These are phyloP conservation scores for Dryas drummondii DNA, from an alignment of 306 rosid genomes.

Conservation along the genomic window DNA sequence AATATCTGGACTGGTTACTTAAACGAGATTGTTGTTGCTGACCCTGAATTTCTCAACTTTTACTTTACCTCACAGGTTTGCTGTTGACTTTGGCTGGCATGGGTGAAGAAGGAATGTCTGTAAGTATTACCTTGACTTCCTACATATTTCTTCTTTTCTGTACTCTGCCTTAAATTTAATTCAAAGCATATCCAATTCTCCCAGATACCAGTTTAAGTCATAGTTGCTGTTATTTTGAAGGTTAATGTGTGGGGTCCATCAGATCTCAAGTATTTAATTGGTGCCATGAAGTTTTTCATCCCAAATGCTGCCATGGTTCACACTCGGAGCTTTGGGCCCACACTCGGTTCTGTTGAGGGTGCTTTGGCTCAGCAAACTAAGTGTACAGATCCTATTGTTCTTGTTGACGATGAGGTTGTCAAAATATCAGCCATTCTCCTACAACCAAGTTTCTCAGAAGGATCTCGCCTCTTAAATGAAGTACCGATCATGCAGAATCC, in stretches of 20 bases:
- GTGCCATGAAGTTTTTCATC: slow-evolving; percentile 84
- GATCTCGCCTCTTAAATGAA: slow-evolving; percentile 21
- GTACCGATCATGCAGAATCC: slow-evolving; percentile 9
- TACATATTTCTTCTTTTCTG: background rate
- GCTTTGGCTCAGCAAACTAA: slow-evolving; percentile 30
- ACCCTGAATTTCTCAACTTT: slow-evolving; percentile 24
- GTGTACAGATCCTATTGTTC: slow-evolving; percentile 61
- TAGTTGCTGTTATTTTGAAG: slow-evolving; percentile 42
- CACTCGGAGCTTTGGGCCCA: slow-evolving; percentile 82
- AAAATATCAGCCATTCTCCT: slow-evolving; percentile 79
- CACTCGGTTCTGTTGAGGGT: slow-evolving; percentile 29
- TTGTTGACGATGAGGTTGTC: slow-evolving; percentile 77
- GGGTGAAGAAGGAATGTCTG: slow-evolving; percentile 89
- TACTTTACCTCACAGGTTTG: slow-evolving; percentile 56
- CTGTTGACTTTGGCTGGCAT: slow-evolving; percentile 92
- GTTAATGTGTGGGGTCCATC: slow-evolving; percentile 90
- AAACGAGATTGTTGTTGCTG: slow-evolving; percentile 10
- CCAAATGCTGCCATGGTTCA: slow-evolving; percentile 95
- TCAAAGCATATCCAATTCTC: background rate
- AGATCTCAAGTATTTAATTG: slow-evolving; percentile 75
- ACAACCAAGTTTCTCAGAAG: slow-evolving; percentile 44
- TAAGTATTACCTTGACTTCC: slow-evolving; percentile 41
- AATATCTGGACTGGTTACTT: slow-evolving; percentile 2
- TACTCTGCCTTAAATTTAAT: background rate
- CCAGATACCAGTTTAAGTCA: slow-evolving; percentile 9